phyloP scores from a whole-genome alignment of 106 monocot species.

The Phalaenopsis equestris region DNA sequence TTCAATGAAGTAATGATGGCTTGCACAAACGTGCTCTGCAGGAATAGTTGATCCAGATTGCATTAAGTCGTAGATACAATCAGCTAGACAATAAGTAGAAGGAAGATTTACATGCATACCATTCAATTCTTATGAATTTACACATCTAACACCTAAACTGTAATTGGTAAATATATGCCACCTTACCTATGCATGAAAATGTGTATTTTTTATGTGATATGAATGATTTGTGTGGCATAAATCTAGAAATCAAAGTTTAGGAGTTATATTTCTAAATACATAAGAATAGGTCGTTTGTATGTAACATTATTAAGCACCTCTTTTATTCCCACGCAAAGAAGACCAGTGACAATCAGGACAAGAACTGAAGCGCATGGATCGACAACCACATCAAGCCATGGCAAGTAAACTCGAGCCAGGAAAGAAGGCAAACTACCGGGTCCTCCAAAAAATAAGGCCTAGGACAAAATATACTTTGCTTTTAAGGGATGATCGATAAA shows the following conservation, averaged over 20 bases:
- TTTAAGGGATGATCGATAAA: background rate
- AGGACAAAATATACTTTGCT: conserved; percentile 4
- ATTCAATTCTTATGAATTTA: too few species aligned
- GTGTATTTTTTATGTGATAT: too few species aligned
- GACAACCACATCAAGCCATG: conserved; percentile 54
- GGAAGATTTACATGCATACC: too few species aligned
- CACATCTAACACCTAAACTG: too few species aligned
- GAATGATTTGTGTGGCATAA: too few species aligned
- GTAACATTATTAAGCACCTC: conserved; percentile 37
- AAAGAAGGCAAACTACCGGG: conserved; percentile 60
- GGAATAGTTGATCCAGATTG: conserved; percentile 6
- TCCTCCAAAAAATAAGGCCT: conserved; percentile 90
- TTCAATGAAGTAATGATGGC: conserved; percentile 51
- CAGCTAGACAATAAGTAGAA: background rate
- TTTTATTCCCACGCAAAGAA: conserved; percentile 84
- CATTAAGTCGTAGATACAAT: background rate
- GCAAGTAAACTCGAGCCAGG: conserved; percentile 49
- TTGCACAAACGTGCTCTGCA: conserved; percentile 81
- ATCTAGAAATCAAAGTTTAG: too few species aligned
- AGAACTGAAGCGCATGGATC: conserved; percentile 89
- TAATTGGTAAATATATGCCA: too few species aligned
- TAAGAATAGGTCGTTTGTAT: too few species aligned
- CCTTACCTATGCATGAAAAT: too few species aligned
- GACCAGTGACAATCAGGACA: conserved; percentile 55
- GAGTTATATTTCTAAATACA: too few species aligned